Base-by-base conservation (phyloP, 1,284 basidiomycete genomes). In the Naganishia sp. region DNA sequence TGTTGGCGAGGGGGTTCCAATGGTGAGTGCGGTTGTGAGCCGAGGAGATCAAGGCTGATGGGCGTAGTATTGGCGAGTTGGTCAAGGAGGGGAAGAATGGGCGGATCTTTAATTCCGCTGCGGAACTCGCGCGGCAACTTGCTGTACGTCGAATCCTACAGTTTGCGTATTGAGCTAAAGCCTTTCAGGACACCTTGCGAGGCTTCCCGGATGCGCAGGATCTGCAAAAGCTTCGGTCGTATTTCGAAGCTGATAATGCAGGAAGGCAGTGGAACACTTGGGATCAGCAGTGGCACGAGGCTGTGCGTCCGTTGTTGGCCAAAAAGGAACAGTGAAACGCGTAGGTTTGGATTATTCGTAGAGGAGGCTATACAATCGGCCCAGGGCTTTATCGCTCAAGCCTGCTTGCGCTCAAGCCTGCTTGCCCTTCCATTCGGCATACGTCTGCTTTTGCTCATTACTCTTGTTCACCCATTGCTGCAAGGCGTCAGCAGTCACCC, bases 21-120 rank as follows among this genome's bases (percentile, higher is more conserved):
- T 96, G 90, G 92, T 92, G 70, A 41, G 86, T 71, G 10, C 39
- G n/a, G 3, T n/a, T 42, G n/a, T 21, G 17, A 42, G 64, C 35
- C 6, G 10, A 45, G 7, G 31, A 10, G 28, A 32, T 25, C 9
- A 18, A n/a, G 42, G 23, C n/a, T 39, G n/a, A 23, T 42, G 28
- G 25, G 25, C 15, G 23, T 71, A 93, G 94, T 76, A 82, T 99
- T 35, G 78, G 85, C 65, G 95, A 99, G 79, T 85, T 99, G 21
- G 90, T 99, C 15, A 86, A 87, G 71, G 84, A 93, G 62, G 87
- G 88, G 2, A 79, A 84, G 71, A 98, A 97, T 73, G 94, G 94
- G 0, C 83, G 88, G 10, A 80, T 90, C 1, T 98, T 99, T 78
- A 79, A 83, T 61, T 83, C 85, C 57, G 86, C 89, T 0, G 77